Base-by-base conservation (phyloP, 441 rosid genomes). In the Brassica balearica region DNA sequence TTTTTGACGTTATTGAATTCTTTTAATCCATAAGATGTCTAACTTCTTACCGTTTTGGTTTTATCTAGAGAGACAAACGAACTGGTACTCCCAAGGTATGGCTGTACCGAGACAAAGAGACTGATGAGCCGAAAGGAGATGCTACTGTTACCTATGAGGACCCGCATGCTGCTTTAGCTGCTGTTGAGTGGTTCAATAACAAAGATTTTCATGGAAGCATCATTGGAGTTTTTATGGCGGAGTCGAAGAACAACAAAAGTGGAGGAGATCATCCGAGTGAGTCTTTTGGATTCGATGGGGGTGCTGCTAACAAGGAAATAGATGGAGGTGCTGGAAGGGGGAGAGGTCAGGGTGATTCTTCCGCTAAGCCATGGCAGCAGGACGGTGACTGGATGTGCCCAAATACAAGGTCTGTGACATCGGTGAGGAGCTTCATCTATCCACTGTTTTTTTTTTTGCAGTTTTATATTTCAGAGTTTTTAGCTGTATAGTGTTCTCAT, bases 381-480 rank as follows among this genome's bases (percentile, higher is more conserved):
- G 99, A 96, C 10, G 99, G 98, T 77, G 98, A 96, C 81, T 96
- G 99, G 99, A 69, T 85, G 84, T 96, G 99, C 88, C 93, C 97
- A 51, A 96, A 96, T 94, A 92, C 97, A 94, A 96, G 99, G 99
- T 92, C 97, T 93, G 98, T 96, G 94, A 96, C 68, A 90, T 92
- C 80, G 98, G 98, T 93, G 98, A 96, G 99, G 97, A 81, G 91
- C 99, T 87, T 88, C 83, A 86, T 88, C 97, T 88, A 87, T 87
- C 89, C 34, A 29, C 34, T 5, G 34, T 29, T 29, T 29, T 25
- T 25, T 25, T 25, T 19, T 22, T 76, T 53, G 1, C 6, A 48
- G 2, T 34, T 76, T 73, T 48, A 62, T 2, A 15, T 23, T 43
- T 75, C 1, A 1, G 73, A 27, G 34, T 72, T 74, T 29, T 22